A percentile compares a stretch with the other conserved stretches of the same genome.
Conservation (phyloP, 306 rosid genomes). For the Fragaria iinumae region DNA sequence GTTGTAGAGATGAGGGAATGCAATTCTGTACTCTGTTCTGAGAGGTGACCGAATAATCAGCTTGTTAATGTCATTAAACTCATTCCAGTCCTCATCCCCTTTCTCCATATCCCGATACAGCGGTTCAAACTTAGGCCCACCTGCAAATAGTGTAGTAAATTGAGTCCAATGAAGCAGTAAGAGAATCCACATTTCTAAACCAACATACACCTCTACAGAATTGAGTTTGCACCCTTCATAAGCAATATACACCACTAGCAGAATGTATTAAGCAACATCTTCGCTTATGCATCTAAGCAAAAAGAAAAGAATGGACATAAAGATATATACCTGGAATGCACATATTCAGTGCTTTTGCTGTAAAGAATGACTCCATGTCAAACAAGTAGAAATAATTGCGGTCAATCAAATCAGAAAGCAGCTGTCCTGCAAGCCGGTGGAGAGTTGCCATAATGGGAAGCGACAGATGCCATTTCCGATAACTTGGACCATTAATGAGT, state of each 20-base stretch:
- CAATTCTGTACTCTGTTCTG: constrained; percentile 94
- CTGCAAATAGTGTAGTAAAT: constrained; percentile 32
- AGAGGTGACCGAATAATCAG: constrained; percentile 98
- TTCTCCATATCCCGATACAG: constrained; percentile 99
- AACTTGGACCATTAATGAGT: constrained; percentile 97
- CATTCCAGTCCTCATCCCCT: constrained; percentile 99
- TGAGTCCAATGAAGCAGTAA: background rate
- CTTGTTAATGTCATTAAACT: constrained; percentile 96
- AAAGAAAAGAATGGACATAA: constrained; percentile 10
- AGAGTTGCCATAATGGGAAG: constrained; percentile 99
- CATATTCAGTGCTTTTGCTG: constrained; percentile 98
- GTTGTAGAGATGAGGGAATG: constrained; percentile 98
- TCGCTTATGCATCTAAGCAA: background rate
- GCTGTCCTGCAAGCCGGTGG: constrained; percentile 97
- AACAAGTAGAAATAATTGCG: constrained; percentile 95
- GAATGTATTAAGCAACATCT: background rate
- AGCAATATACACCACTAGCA: background rate
- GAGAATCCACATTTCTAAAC: background rate
- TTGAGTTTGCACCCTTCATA: background rate
- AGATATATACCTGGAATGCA: constrained; percentile 81
- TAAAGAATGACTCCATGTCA: constrained; percentile 99
- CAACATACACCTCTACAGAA: background rate
- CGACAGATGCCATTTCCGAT: constrained; percentile 98
- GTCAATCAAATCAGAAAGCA: constrained; percentile 91
- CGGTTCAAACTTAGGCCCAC: constrained; percentile 99